Evolutionary conservation across 306 rosid genomes (phyloP).

Genomic region (Neltuma alba): DNA sequence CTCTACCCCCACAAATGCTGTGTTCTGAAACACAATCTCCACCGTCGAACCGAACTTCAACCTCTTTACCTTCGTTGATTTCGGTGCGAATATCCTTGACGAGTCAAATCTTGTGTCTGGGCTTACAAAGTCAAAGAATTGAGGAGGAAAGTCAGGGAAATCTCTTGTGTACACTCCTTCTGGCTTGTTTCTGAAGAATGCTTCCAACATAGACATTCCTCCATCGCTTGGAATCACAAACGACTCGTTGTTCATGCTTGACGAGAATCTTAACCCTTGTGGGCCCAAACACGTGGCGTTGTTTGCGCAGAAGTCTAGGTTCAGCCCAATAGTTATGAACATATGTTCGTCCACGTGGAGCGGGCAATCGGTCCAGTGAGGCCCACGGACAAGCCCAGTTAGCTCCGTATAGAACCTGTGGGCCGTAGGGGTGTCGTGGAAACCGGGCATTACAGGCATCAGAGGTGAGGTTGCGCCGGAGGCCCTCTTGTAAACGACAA

Average conservation of each 20-base stretch:
- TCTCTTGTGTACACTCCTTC: conserved; percentile 54
- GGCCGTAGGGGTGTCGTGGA: conserved; percentile 50
- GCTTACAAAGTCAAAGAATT: conserved; percentile 47
- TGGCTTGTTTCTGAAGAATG: conserved; percentile 23
- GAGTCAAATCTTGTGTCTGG: neutral
- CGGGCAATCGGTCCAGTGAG: conserved; percentile 64
- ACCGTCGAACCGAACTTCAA: conserved; percentile 63
- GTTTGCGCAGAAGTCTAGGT: conserved; percentile 21
- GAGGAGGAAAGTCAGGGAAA: conserved; percentile 53
- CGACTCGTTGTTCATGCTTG: conserved; percentile 82
- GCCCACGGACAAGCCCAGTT: conserved; percentile 44
- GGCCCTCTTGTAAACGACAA: conserved; percentile 46
- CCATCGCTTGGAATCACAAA: conserved; percentile 44
- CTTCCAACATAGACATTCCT: conserved; percentile 53
- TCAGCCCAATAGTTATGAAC: conserved; percentile 55
- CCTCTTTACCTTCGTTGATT: conserved; percentile 61
- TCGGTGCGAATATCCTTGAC: conserved; percentile 40
- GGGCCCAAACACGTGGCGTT: conserved; percentile 22
- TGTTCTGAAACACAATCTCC: conserved; percentile 61
- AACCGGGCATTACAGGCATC: conserved; percentile 56
- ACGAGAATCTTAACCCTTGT: conserved; percentile 28
- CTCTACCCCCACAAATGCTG: conserved; percentile 38
- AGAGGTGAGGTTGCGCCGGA: conserved; percentile 26
- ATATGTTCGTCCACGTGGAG: conserved; percentile 49
- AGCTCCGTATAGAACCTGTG: conserved; percentile 54